Percentiles rank a stretch among this genome's conserved stretches.
phyloP scores from a whole-genome alignment of 148 eudicot genomes.

The Persicaria maculosa region DNA sequence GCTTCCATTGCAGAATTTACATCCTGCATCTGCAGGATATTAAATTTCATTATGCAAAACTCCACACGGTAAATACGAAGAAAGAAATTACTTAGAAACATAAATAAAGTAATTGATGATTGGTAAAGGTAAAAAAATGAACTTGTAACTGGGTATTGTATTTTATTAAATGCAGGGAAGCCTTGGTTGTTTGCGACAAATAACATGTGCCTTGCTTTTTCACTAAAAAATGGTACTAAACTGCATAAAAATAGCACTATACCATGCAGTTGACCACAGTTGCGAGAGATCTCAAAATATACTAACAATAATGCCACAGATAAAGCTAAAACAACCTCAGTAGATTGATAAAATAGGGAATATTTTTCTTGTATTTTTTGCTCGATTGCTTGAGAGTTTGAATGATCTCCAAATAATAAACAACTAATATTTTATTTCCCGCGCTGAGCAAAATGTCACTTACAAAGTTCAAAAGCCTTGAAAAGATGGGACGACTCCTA shows the following conservation, averaged over 20 bases:
- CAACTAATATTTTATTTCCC: neutral
- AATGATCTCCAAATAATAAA: neutral
- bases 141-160: neutral
- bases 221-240: neutral
- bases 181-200: neutral
- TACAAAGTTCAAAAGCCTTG: conserved; percentile 66
- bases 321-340: neutral
- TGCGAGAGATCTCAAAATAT: neutral
- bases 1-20: conserved; percentile 92
- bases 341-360: neutral
- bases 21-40: conserved; percentile 65
- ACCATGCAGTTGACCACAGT: neutral
- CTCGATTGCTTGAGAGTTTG: neutral
- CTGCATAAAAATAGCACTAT: neutral
- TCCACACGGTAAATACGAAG: neutral
- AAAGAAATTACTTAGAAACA: neutral
- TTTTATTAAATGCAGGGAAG: neutral
- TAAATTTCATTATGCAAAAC: conserved; percentile 13
- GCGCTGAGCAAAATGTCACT: conserved; percentile 26
- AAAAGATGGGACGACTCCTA: conserved; percentile 54
- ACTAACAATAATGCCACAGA: neutral
- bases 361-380: neutral
- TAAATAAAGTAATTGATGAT: neutral
- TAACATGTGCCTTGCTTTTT: neutral
- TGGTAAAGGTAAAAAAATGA: neutral